Evolutionary conservation across 169 alveolate species (phyloP).

Genomic region (Neospora caninum): DNA sequence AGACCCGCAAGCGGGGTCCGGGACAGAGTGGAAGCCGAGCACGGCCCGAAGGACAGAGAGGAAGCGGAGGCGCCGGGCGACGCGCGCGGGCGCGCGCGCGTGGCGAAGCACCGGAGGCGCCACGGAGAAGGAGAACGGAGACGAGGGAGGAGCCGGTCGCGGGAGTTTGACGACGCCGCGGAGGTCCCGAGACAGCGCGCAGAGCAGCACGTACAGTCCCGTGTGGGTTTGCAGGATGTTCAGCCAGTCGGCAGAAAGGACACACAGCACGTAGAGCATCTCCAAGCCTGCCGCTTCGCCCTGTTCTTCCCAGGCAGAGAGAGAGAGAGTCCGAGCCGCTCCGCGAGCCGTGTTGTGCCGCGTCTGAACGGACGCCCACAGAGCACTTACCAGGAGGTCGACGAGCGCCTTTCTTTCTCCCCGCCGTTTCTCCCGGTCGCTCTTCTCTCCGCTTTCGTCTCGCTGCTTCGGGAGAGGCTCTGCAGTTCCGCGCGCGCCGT

Average conservation of each 20-base stretch:
- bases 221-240: not conserved
- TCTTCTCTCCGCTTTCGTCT: not conserved
- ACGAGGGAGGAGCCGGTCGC: not conserved
- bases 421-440: not conserved
- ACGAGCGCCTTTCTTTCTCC: not conserved
- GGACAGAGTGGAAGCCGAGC: not conserved
- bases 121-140: not conserved
- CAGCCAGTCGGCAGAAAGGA: not conserved
- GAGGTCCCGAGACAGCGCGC: not conserved
- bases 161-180: not conserved
- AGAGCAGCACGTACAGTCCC: not conserved
- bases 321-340: not conserved
- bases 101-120: not conserved
- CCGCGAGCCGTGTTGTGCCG: not conserved
- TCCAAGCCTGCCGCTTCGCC: conserved; percentile 19
- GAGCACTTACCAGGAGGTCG: not conserved
- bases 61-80: conserved; percentile 6
- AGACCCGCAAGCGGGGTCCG: not conserved
- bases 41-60: not conserved
- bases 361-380: not conserved
- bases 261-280: not conserved
- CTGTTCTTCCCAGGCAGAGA: not conserved
- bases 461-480: not conserved
- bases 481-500: not conserved
- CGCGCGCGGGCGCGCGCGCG: conserved; percentile 9